Base-by-base conservation (phyloP, 805 yeast genomes). In the Kluyveromyces aestuarii region DNA sequence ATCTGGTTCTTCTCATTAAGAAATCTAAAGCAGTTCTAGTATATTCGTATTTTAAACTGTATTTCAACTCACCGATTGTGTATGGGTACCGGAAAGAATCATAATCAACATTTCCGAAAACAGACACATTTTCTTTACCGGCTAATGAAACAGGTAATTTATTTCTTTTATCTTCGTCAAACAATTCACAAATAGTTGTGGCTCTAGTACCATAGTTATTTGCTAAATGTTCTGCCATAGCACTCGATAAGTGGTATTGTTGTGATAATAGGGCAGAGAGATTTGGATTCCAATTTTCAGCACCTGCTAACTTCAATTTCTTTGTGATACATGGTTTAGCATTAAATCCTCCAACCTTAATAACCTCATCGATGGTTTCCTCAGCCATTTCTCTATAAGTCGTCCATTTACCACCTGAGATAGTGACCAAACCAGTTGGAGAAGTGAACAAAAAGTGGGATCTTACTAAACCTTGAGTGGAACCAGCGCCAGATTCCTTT, bases 331-430 rank as follows among this genome's bases (percentile, higher is more conserved):
- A 70, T 27, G 75, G 72, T 50, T 66, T 64, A 44, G 72, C 73
- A 38, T 64, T 54, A 49, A 75, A 70, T 44, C 68, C 58, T 16
- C 67, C 70, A 45, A 71, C 70, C 61, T 78, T 73, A 44, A 87
- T 74, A 47, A 85, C 80, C 56, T 79, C 80, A 66, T 87, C 82
- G 43, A 90, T 82, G 41, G 96, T 87, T 72, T 91, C 96, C 71
- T 90, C 82, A 19, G 97, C 96, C 97, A 90, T 90, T 72, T 88
- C 95, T 72, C 97, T 79, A 74, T 90, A 91, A 37, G 98, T 90
- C 47, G 98, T 90, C 98, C 98, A 90, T 72, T 90, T 90, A 67
- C 98, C 98, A 61, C 97, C 98, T 17, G 95, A 83, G 56, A 90
- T 85, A 38, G 98, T 90, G 38, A 90, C 74, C 57, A 90, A 76